Percentiles rank a stretch among this genome's conserved stretches.
phyloP scores from a whole-genome alignment of 805 yeast species.

The Clavispora fructus region DNA sequence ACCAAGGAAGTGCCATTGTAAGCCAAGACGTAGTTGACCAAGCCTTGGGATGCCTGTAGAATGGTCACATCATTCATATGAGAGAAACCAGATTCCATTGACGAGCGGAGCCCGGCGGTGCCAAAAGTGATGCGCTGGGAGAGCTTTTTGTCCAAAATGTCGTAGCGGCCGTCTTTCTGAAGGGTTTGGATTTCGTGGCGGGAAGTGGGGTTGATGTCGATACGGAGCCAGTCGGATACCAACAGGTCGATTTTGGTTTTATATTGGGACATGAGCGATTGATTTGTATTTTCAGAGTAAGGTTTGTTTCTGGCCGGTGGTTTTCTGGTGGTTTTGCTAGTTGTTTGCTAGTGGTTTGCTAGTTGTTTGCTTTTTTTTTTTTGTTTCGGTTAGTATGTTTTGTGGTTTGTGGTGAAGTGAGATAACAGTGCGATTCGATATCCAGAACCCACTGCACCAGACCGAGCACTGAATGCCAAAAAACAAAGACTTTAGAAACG shows the following conservation, averaged over 20 bases:
- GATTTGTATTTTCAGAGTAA: too few relatives aligned
- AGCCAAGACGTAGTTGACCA: slow-evolving; percentile 45
- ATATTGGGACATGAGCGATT: neutral
- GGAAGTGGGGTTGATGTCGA: slow-evolving; percentile 42
- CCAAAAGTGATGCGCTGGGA: slow-evolving; percentile 73
- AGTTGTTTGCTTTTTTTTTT: too few relatives aligned
- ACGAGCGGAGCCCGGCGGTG: slow-evolving; percentile 85
- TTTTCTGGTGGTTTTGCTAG: too few relatives aligned
- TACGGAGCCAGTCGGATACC: slow-evolving; percentile 31
- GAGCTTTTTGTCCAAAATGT: slow-evolving; percentile 48
- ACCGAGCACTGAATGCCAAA: too few relatives aligned
- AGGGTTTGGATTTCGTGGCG: slow-evolving; percentile 50
- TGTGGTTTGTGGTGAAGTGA: too few relatives aligned
- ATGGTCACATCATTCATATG: slow-evolving; percentile 88
- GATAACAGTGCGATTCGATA: too few relatives aligned
- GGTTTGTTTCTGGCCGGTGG: too few relatives aligned
- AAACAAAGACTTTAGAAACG: too few relatives aligned
- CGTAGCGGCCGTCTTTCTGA: slow-evolving; percentile 29
- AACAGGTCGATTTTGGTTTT: slow-evolving; percentile 16
- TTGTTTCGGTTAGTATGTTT: too few relatives aligned
- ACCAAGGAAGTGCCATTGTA: slow-evolving; percentile 43
- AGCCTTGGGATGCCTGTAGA: slow-evolving; percentile 84
- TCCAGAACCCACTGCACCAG: too few relatives aligned
- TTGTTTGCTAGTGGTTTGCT: too few relatives aligned
- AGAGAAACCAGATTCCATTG: slow-evolving; percentile 87